Base-by-base conservation (phyloP, 176 grass and related monocot species). In the Alopecurus myosuroides region DNA sequence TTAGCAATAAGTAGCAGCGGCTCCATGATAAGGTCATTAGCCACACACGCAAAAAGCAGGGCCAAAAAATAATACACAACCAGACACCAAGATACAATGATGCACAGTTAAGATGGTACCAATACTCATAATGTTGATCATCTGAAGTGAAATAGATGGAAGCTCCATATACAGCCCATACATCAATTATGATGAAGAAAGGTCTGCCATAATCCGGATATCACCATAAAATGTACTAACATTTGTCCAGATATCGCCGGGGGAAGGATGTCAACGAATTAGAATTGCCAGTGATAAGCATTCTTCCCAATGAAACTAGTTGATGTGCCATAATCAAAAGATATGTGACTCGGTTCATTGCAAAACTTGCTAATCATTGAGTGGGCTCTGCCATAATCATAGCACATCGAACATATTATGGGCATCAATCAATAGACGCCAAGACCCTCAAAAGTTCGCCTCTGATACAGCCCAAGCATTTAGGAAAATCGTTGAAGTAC, bases 1-100 rank as follows among this genome's bases (percentile, higher is more conserved):
- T 82, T 81, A 90, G 71, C 65, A 89, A 84, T 86, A 90, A 95
- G 88, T 86, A 90, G 88, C 70, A 48, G 63, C 74, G 36, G 40
- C 88, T 95, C 90, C 93, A 74, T 44, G 56, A 90, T 82, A 94
- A 81, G 90, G 85, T 81, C 90, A 92, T 86, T 90, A 88, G 83
- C 79, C 93, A 92, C 78, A 89, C 63, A 84, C 42, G 87, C 29
- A 89, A 91, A 87, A 91, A 82, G 37, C 45, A 82, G 84, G 69
- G 70, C 86, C 51, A 49, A 86, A 85, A 88, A 77, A 34, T 90
- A 95, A 92, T 61, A 28, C 67, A 66, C 36, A 88, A 81, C 40
- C 58, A 86, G 87, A 88, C 85, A 88, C 75, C 88, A 87, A 88
- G 40, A 81, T 80, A 89, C 22, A 74, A 67, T 75, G 78, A 85